phyloP scores from a whole-genome alignment of 2,329 filamentous ascomycete genomes.

The Colletotrichum limetticola region DNA sequence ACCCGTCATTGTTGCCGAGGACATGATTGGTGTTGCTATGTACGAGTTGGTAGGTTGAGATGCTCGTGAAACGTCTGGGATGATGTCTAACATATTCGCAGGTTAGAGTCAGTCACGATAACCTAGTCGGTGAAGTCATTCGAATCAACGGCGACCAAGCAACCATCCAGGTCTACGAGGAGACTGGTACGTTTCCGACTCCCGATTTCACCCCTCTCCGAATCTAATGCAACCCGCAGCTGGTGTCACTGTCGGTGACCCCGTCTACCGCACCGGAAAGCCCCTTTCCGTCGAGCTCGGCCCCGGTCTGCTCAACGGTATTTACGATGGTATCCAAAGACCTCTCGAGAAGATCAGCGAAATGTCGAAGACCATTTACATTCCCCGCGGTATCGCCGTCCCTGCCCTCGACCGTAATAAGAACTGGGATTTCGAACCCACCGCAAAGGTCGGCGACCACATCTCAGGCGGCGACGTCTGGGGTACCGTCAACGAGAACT shows the following conservation, averaged over 20 bases:
- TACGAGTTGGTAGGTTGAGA: conserved; percentile 85
- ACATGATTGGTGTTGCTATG: conserved; percentile 99
- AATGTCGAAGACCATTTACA: conserved; percentile 90
- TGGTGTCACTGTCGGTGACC: conserved; percentile 95
- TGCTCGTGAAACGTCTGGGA: neutral
- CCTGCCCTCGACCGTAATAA: conserved; percentile 89
- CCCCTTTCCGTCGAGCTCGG: conserved; percentile 97
- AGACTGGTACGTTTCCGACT: conserved; percentile 77
- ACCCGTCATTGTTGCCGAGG: conserved; percentile 95
- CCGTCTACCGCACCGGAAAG: conserved; percentile 90
- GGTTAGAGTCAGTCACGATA: conserved; percentile 93
- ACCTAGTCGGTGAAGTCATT: conserved; percentile 96
- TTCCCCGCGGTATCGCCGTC: conserved; percentile 90
- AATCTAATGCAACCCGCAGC: conserved; percentile 61
- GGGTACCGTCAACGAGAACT: conserved; percentile 96
- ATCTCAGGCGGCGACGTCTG: conserved; percentile 97
- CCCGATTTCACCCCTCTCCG: neutral
- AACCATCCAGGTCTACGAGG: conserved; percentile 98
- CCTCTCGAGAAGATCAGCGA: conserved; percentile 87
- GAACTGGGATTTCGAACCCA: conserved; percentile 96
- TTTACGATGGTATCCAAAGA: conserved; percentile 99
- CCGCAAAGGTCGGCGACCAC: conserved; percentile 94
- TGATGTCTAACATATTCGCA: conserved; percentile 47
- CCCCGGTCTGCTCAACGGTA: conserved; percentile 96
- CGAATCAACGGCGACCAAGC: conserved; percentile 95